Evolutionary conservation across 1,284 basidiomycete genomes (phyloP), one percentile per base, ranked within the genome.

Genomic region (Papiliotrema fonsecae): DNA sequence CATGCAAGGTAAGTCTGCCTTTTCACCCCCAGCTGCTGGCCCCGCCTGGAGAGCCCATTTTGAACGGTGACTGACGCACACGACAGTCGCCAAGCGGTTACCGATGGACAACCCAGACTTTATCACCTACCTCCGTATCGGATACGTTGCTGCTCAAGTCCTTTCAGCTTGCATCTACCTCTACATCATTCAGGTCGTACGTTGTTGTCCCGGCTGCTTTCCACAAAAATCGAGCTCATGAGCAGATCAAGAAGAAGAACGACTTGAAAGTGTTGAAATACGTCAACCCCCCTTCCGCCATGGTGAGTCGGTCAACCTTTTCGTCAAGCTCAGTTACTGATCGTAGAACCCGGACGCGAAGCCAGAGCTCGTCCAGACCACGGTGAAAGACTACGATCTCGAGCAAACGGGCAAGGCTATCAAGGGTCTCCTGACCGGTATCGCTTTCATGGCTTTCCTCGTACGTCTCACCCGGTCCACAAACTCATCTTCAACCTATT

Each of bases 251-350:
- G 79, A 77, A 81, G 63, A 93, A 91, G 81, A 97, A 97, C 69
- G 94, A 97, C 75, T 81, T 88, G 70, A 91, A 90, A 2, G 88
- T 96, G 31, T 78, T 97, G 64, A 97, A 97, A 81, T 97, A 94
- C 63, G 76, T 77, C 45, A 76, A 78, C 58, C 78, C 79, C 18
- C 73, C 71, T 27, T 57, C 69, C 32, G 70, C 75, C n/a, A 72
- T 72, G 67, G 70, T 70, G 18, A 40, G 61, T 62, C 28, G 14
- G n/a, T 28, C 10, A 36, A 35, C 42, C 27, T 25, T 21, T 25
- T 19, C 16, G 19, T 37, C 14, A 6, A 16, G 34, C 5, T 5
- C 14, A 18, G 42, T 38, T 55, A 35, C 36, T 18, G 19, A 43
- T 16, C n/a, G 35, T 57, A 87, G 86, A 81, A 82, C 18, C 73